Conservation (phyloP, 2,329 filamentous ascomycete species). For the Ceratocystis cacaofunesta region DNA sequence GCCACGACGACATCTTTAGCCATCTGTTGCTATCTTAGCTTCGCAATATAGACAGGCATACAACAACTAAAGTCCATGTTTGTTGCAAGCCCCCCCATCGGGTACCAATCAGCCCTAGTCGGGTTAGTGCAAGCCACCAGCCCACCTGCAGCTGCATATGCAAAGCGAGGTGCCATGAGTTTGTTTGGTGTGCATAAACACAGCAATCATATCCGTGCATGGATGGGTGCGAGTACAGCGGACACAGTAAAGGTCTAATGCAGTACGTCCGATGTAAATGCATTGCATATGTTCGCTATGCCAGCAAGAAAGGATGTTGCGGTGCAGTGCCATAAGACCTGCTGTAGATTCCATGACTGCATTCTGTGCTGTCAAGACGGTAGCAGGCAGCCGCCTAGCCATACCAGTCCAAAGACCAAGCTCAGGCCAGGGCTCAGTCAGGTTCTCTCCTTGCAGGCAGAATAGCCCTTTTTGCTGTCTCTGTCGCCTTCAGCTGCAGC, state of each 20-base stretch:
- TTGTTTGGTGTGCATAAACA: not conserved
- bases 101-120: not conserved
- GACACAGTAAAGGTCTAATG: too few relatives aligned
- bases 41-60: too few relatives aligned
- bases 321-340: not conserved
- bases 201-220: not conserved
- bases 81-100: not conserved
- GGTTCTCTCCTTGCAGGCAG: too few relatives aligned
- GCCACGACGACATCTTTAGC: too few relatives aligned
- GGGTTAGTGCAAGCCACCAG: not conserved
- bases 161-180: conserved; percentile 2
- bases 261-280: too few relatives aligned
- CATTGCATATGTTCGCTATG: too few relatives aligned
- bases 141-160: not conserved
- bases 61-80: too few relatives aligned
- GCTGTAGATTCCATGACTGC: not conserved
- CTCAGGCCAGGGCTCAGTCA: too few relatives aligned
- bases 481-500: not conserved
- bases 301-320: not conserved
- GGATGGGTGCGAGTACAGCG: not conserved
- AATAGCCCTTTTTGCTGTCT: not conserved
- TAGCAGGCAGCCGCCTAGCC: too few relatives aligned
- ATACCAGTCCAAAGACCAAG: too few relatives aligned
- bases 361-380: not conserved
- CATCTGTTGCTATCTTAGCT: too few relatives aligned